Evolutionary conservation across 106 monocot species (phyloP).

Genomic region (Platanthera zijinensis): DNA sequence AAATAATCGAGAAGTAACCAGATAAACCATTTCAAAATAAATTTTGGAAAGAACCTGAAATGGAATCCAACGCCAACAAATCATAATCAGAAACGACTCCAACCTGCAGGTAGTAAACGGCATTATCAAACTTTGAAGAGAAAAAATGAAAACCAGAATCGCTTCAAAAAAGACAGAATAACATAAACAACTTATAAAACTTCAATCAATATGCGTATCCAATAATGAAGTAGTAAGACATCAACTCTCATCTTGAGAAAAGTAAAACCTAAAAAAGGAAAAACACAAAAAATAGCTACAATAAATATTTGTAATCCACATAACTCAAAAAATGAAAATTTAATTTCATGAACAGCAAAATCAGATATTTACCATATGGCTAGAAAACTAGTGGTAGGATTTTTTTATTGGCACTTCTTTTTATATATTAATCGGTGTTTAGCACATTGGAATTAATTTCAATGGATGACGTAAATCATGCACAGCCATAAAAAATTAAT

Average conservation of each 20-base stretch:
- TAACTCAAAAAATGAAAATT: not conserved
- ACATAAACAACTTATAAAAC: not conserved
- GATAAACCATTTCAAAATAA: not conserved
- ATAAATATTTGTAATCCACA: not conserved
- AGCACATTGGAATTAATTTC: not conserved
- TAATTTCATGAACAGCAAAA: not conserved
- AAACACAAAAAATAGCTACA: not conserved
- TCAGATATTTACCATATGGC: not conserved
- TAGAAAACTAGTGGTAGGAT: not conserved
- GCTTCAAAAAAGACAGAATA: not conserved
- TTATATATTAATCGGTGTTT: too few species aligned
- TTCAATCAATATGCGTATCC: not conserved
- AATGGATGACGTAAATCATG: not conserved
- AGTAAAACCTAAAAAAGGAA: not conserved
- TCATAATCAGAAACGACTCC: conserved; percentile 29
- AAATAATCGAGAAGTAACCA: not conserved
- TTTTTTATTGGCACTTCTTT: not conserved
- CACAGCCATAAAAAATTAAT: not conserved
- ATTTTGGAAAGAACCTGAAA: conserved; percentile 14
- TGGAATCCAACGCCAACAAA: conserved; percentile 25
- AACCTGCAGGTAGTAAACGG: conserved; percentile 11
- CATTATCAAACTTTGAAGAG: not conserved
- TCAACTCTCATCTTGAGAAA: not conserved
- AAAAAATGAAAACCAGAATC: not conserved
- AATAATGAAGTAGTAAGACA: not conserved